These are phyloP conservation scores for Closterium sp. DNA, from an alignment of 139 green algal species.

Conservation along the genomic window DNA sequence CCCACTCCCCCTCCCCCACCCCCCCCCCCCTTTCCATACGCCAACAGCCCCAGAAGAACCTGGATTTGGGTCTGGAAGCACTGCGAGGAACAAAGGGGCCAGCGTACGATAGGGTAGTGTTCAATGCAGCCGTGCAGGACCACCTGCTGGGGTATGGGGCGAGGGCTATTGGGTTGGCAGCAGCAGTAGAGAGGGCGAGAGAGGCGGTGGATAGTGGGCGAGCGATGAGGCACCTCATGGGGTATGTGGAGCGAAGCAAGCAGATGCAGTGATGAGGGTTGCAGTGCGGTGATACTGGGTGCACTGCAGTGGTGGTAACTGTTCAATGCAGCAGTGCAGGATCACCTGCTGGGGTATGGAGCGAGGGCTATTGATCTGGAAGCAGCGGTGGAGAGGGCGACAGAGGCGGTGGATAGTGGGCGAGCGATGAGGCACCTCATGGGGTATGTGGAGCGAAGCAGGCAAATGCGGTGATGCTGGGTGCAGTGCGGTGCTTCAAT, in stretches of 20 bases:
- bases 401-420: constrained; percentile 9
- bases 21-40: background rate
- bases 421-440: no score
- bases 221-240: constrained; percentile 3
- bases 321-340: constrained; percentile 4
- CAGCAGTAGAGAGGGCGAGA: constrained; percentile 28
- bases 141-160: constrained; percentile 30
- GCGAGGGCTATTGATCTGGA: no score
- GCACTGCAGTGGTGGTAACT: background rate
- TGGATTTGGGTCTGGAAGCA: constrained; percentile 21
- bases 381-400: no score
- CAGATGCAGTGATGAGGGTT: background rate
- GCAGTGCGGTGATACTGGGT: background rate
- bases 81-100: constrained; percentile 24
- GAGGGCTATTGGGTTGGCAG: background rate
- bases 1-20: background rate
- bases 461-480: background rate
- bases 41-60: constrained; percentile 12
- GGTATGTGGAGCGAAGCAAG: constrained; percentile 15
- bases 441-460: background rate
- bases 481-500: constrained; percentile 29
- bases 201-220: constrained; percentile 31
- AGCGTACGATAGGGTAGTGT: constrained; percentile 37
- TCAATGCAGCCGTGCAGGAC: constrained; percentile 40
- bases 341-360: constrained; percentile 38